A percentile compares a stretch with the other conserved stretches of the same genome.
phyloP scores from a whole-genome alignment of 2,329 filamentous ascomycete species.

The Penicillium sp. region DNA sequence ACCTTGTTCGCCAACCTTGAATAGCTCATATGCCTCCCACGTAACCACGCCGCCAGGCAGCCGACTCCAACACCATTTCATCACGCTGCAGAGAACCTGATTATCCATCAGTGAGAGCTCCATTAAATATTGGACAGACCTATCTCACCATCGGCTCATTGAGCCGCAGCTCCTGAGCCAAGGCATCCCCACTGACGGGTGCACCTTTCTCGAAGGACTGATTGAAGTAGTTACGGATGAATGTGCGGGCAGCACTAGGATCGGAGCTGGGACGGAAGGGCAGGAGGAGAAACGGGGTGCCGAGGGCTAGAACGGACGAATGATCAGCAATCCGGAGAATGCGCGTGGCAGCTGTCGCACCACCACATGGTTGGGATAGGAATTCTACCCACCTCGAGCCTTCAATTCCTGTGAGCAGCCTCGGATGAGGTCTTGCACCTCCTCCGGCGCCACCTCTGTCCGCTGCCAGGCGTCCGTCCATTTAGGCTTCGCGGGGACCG shows the following conservation, averaged over 20 bases:
- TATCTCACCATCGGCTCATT: slow-evolving; percentile 82
- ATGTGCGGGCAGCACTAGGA: slow-evolving; percentile 84
- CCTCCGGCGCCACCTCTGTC: slow-evolving; percentile 77
- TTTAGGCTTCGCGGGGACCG: slow-evolving; percentile 64
- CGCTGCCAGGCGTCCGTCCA: slow-evolving; percentile 89
- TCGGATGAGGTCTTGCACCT: slow-evolving; percentile 82
- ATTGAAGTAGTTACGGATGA: slow-evolving; percentile 89
- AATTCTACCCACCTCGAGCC: slow-evolving; percentile 69
- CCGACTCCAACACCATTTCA: slow-evolving; percentile 98
- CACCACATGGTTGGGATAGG: slow-evolving; percentile 21
- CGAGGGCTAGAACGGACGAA: slow-evolving; percentile 61
- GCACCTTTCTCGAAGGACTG: slow-evolving; percentile 58
- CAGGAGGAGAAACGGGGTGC: slow-evolving; percentile 87
- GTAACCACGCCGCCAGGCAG: slow-evolving; percentile 86
- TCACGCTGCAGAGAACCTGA: slow-evolving; percentile 84
- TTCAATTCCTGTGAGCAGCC: slow-evolving; percentile 90
- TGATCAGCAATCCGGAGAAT: slow-evolving; percentile 35
- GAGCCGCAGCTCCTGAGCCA: slow-evolving; percentile 84
- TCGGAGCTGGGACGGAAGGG: slow-evolving; percentile 93
- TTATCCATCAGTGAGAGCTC: background rate
- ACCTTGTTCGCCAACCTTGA: slow-evolving; percentile 92
- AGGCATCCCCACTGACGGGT: slow-evolving; percentile 61
- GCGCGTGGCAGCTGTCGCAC: slow-evolving; percentile 21
- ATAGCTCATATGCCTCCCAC: slow-evolving; percentile 96
- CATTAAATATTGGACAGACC: background rate